These are phyloP conservation scores for Glycine tomentella DNA, from an alignment of 306 rosid species.

Conservation along the genomic window DNA sequence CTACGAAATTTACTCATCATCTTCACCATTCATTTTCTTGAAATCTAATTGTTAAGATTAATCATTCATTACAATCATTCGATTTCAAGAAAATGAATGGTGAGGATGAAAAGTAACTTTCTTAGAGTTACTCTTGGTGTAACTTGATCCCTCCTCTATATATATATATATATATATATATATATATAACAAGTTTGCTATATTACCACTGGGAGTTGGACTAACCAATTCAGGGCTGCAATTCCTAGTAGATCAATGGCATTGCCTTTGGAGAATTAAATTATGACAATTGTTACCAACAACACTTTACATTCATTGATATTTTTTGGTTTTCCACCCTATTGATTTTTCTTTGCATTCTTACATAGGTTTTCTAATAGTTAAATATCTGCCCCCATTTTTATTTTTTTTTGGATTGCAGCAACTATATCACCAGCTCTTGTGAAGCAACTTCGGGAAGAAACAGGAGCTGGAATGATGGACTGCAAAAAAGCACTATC, in stretches of 20 bases:
- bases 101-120: too few relatives aligned
- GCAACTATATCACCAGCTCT: slow-evolving; percentile 88
- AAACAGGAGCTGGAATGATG: slow-evolving; percentile 99
- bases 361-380: not conserved
- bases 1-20: too few relatives aligned
- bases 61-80: too few relatives aligned
- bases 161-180: too few relatives aligned
- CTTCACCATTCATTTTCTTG: too few relatives aligned
- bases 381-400: slow-evolving; percentile 23
- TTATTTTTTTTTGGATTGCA: slow-evolving; percentile 54
- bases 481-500: slow-evolving; percentile 93
- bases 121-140: too few relatives aligned
- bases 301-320: slow-evolving; percentile 1
- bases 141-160: too few relatives aligned
- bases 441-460: slow-evolving; percentile 95
- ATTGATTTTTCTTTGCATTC: slow-evolving; percentile 12
- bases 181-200: slow-evolving; percentile 6
- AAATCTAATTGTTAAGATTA: too few relatives aligned
- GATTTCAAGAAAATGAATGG: too few relatives aligned
- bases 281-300: not conserved
- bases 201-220: slow-evolving; percentile 35
- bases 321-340: slow-evolving; percentile 34
- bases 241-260: slow-evolving; percentile 16
- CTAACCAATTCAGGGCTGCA: slow-evolving; percentile 26
- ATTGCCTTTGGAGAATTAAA: slow-evolving; percentile 21